These are phyloP conservation scores for Tolypocladium pustulatum DNA, from an alignment of 2,329 filamentous ascomycete species.

Conservation along the genomic window DNA sequence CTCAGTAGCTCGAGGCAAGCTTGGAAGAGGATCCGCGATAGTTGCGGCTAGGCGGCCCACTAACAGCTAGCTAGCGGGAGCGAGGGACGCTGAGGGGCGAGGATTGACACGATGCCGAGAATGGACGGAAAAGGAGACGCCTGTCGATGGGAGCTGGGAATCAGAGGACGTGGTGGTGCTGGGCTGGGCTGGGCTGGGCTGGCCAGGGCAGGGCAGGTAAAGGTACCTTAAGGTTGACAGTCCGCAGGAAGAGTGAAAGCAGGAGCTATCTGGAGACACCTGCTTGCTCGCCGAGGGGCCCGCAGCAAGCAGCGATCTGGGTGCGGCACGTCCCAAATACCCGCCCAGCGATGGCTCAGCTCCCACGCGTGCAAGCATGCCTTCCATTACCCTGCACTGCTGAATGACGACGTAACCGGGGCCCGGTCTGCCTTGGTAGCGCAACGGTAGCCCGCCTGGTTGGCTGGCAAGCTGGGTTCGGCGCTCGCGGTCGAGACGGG, in stretches of 20 bases:
- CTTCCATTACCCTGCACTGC: constrained; percentile 1
- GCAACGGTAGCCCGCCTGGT: neutral
- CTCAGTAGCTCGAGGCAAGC: neutral
- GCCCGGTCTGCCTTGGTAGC: neutral
- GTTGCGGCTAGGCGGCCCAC: constrained; percentile 1
- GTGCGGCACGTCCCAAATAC: neutral
- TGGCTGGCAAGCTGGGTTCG: neutral
- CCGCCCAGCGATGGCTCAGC: neutral
- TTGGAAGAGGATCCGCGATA: neutral
- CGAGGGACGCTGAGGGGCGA: neutral
- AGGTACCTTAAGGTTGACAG: no score
- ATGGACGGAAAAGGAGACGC: neutral
- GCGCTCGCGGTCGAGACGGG: neutral
- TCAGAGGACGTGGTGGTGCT: neutral
- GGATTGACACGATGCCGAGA: neutral
- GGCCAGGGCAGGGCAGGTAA: no score
- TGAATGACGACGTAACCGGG: constrained; percentile 7
- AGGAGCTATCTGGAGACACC: neutral
- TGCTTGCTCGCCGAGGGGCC: neutral
- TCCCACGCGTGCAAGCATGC: neutral
- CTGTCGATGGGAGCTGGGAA: neutral
- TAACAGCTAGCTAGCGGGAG: neutral
- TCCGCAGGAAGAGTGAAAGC: neutral
- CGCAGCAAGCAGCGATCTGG: neutral
- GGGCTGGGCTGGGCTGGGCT: neutral